Percentiles rank a stretch among this genome's conserved stretches.
Conservation (phyloP, 1,284 basidiomycete genomes). For the Tylopilus sp. region DNA sequence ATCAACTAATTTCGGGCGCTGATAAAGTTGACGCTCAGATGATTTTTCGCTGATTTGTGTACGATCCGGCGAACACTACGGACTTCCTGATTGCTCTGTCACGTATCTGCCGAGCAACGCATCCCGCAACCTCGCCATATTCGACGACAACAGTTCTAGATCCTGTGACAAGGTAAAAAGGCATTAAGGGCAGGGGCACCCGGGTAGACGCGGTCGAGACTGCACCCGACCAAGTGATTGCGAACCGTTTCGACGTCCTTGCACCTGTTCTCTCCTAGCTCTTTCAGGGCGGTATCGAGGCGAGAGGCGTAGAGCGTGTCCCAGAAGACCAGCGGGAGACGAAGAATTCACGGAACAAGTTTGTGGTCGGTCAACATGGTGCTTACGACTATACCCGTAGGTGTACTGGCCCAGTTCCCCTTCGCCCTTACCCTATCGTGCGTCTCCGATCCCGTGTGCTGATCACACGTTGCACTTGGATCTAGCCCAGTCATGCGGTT, state of each 20-base stretch:
- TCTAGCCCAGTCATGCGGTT: slow-evolving; percentile 37
- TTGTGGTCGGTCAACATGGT: slow-evolving; percentile 47
- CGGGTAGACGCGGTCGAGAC: slow-evolving; percentile 13
- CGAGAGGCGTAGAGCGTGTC: slow-evolving; percentile 49
- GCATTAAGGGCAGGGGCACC: background rate
- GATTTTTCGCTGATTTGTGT: too few species aligned
- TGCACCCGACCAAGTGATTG: slow-evolving; percentile 35
- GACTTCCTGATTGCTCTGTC: too few species aligned
- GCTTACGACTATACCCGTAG: slow-evolving; percentile 55
- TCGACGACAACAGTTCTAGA: background rate
- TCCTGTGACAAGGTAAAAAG: slow-evolving; percentile 27
- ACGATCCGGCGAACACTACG: too few species aligned
- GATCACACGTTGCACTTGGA: background rate
- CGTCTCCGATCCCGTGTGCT: slow-evolving; percentile 15
- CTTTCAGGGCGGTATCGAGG: slow-evolving; percentile 33
- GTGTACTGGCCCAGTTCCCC: slow-evolving; percentile 50
- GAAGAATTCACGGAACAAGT: slow-evolving; percentile 52
- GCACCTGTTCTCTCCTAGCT: slow-evolving; percentile 5
- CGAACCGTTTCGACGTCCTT: slow-evolving; percentile 30
- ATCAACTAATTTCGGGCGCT: too few species aligned
- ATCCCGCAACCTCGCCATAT: slow-evolving; percentile 11
- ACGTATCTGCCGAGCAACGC: background rate
- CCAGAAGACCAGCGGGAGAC: slow-evolving; percentile 45
- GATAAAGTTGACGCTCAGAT: too few species aligned
- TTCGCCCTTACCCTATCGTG: slow-evolving; percentile 51